Percentiles rank a stretch among this genome's conserved stretches.
Evolutionary conservation across 2,329 filamentous ascomycete genomes (phyloP).

Genomic region (Apiospora marii): DNA sequence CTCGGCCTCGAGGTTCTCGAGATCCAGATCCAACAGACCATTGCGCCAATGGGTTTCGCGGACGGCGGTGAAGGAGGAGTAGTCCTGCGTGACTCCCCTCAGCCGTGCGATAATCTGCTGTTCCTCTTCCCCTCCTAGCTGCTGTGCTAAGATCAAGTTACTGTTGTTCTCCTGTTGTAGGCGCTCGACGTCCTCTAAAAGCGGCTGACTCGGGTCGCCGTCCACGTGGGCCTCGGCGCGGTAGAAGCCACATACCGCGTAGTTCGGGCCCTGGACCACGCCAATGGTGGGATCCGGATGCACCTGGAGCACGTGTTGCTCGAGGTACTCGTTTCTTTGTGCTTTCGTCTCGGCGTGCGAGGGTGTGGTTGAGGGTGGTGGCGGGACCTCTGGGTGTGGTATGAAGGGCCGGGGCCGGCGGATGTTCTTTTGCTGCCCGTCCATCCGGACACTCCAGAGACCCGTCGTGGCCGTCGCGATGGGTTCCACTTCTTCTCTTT

Average conservation of each 20-base stretch:
- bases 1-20: not conserved
- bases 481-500: conserved; percentile 40
- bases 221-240: conserved; percentile 57
- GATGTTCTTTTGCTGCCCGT: conserved; percentile 42
- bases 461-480: conserved; percentile 25
- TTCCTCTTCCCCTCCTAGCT: not conserved
- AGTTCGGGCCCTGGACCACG: conserved; percentile 63
- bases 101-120: conserved; percentile 3
- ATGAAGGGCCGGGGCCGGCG: conserved; percentile 57
- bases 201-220: conserved; percentile 50
- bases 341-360: conserved; percentile 6
- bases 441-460: conserved; percentile 47
- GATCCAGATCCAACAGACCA: not conserved
- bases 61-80: not conserved
- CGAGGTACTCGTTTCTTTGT: conserved; percentile 46
- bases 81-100: not conserved
- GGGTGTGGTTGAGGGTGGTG: conserved; percentile 39
- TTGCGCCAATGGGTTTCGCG: not conserved
- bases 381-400: conserved; percentile 58
- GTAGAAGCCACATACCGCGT: conserved; percentile 55
- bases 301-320: conserved; percentile 49
- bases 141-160: not conserved
- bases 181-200: conserved; percentile 53
- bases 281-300: conserved; percentile 58
- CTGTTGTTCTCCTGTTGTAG: conserved; percentile 52